These are phyloP conservation scores for Cladosporium sp. DNA, from an alignment of 2,329 filamentous ascomycete genomes.

Conservation along the genomic window DNA sequence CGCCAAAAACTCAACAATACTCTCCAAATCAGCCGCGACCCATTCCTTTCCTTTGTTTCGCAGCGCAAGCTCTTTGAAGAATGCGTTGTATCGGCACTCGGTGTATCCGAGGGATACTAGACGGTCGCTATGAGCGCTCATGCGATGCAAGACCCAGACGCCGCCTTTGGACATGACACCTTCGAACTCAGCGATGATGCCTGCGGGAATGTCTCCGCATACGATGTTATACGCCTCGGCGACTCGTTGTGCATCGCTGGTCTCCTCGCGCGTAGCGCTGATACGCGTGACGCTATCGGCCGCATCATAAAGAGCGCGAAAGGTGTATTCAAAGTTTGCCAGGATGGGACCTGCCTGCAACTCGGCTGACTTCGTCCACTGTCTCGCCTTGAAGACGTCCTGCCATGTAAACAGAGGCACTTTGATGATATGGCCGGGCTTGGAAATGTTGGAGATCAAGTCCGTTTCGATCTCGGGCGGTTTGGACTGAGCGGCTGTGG, in stretches of 20 bases:
- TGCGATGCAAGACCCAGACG: no score
- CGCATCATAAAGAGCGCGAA: not conserved
- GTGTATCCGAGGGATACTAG: no score
- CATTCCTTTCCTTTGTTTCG: not conserved
- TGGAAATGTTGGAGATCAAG: not conserved
- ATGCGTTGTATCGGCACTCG: not conserved
- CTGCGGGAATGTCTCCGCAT: no score
- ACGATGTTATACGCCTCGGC: no score
- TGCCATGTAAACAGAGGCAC: not conserved
- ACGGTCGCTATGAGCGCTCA: no score
- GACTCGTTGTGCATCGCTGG: no score
- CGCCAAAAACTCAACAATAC: not conserved
- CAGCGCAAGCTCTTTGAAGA: not conserved
- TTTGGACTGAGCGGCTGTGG: no score
- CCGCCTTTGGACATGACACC: no score
- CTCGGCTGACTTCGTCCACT: not conserved
- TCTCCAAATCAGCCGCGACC: not conserved
- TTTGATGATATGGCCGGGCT: not conserved
- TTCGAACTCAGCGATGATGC: no score
- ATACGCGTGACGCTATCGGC: not conserved
- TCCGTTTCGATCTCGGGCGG: not conserved
- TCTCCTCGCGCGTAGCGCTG: not conserved
- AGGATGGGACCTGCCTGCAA: not conserved
- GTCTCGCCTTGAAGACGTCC: not conserved
- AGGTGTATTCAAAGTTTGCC: not conserved